Percentiles rank a stretch among this genome's conserved stretches.
These are phyloP conservation scores for Truncatella angustata DNA, from an alignment of 2,329 filamentous ascomycete species.

Conservation along the genomic window DNA sequence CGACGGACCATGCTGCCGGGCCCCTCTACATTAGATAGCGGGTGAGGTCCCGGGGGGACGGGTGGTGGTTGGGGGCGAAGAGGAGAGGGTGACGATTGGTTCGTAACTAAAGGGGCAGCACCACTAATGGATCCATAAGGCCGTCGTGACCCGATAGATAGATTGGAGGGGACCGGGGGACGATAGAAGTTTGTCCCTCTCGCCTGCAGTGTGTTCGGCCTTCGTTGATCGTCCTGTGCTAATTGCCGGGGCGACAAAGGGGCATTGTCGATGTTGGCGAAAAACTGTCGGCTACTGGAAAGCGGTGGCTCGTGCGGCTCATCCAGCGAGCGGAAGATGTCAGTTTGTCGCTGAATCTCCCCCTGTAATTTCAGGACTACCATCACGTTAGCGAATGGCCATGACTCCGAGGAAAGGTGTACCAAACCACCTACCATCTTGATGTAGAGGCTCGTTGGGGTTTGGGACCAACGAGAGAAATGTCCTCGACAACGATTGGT, in stretches of 20 bases:
- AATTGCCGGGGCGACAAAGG: slow-evolving; percentile 87
- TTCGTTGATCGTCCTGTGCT: slow-evolving; percentile 80
- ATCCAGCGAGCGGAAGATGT: slow-evolving; percentile 54
- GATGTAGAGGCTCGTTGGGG: slow-evolving; percentile 73
- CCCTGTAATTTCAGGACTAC: slow-evolving; percentile 56
- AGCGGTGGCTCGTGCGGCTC: slow-evolving; percentile 67
- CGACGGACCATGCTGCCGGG: slow-evolving; percentile 73
- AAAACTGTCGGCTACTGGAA: slow-evolving; percentile 64
- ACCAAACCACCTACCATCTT: slow-evolving; percentile 79
- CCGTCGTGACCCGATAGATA: slow-evolving; percentile 72
- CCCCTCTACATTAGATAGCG: slow-evolving; percentile 60
- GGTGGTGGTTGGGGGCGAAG: slow-evolving; percentile 65
- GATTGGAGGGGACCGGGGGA: slow-evolving; percentile 76
- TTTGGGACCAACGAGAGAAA: slow-evolving; percentile 72
- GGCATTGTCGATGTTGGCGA: slow-evolving; percentile 67
- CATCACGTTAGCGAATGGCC: slow-evolving; percentile 22
- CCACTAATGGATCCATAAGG: slow-evolving; percentile 84
- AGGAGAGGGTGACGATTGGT: slow-evolving; percentile 71
- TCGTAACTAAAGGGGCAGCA: slow-evolving; percentile 49
- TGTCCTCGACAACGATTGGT: slow-evolving; percentile 77
- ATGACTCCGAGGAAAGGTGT: slow-evolving; percentile 16
- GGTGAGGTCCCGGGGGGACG: slow-evolving; percentile 60
- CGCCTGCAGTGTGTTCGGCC: slow-evolving; percentile 60
- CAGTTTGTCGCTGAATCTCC: slow-evolving; percentile 61
- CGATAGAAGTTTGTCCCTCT: slow-evolving; percentile 65